Conservation (phyloP, 2,329 filamentous ascomycete genomes). For the Diaporthe australafricana region DNA sequence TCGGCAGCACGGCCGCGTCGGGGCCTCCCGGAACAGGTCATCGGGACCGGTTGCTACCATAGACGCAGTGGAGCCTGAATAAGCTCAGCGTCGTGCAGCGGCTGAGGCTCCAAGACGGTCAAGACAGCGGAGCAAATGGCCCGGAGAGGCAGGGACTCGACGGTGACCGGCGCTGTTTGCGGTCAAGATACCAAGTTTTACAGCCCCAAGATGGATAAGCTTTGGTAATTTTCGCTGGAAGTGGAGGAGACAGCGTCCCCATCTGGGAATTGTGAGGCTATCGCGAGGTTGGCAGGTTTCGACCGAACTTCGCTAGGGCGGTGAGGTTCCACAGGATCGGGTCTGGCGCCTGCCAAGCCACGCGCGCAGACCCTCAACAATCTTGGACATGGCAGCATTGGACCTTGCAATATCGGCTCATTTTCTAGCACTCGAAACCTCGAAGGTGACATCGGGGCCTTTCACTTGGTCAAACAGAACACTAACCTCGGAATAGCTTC, state of each 20-base stretch:
- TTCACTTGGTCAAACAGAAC: not conserved
- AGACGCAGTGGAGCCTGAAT: conserved; percentile 10
- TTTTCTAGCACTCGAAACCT: conserved; percentile 21
- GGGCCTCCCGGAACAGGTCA: conserved; percentile 19
- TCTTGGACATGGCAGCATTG: conserved; percentile 10
- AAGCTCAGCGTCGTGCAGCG: conserved; percentile 24
- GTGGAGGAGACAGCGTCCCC: not conserved
- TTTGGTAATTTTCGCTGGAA: too few species aligned
- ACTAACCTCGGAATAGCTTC: conserved; percentile 23
- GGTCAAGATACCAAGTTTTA: not conserved
- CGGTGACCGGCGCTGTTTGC: not conserved
- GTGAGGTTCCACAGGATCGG: conserved; percentile 22
- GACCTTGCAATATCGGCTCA: conserved; percentile 19
- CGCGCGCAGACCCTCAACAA: conserved; percentile 12
- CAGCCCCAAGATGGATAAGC: not conserved
- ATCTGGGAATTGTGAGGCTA: conserved; percentile 19
- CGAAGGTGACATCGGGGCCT: conserved; percentile 19
- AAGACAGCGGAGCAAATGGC: conserved; percentile 24
- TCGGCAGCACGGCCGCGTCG: conserved; percentile 22
- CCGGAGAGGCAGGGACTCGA: not conserved
- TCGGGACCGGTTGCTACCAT: conserved; percentile 21
- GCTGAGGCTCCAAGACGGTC: conserved; percentile 1
- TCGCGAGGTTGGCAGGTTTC: conserved; percentile 15
- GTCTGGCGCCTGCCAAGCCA: conserved; percentile 23
- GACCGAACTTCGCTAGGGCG: conserved; percentile 10